Evolutionary conservation across 192 early-diverging fungal genomes (phyloP).

Genomic region (Backusella circina): DNA sequence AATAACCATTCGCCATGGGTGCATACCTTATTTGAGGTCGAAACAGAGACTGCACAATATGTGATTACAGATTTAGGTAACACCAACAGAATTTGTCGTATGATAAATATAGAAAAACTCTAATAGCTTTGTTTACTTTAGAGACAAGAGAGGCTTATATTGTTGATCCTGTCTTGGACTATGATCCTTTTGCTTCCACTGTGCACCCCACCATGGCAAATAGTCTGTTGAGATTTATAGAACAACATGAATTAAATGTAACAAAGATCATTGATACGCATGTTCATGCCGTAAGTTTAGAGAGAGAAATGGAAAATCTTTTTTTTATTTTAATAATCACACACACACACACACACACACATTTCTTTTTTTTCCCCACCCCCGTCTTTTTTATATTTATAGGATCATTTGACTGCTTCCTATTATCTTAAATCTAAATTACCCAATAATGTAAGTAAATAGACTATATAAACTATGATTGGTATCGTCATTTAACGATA

Average conservation of each 20-base stretch:
- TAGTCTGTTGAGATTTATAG: constrained; percentile 16
- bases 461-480: not conserved
- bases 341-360: too few relatives aligned
- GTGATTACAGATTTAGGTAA: constrained; percentile 31
- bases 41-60: constrained; percentile 32
- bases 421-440: constrained; percentile 22
- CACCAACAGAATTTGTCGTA: not conserved
- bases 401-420: constrained; percentile 35
- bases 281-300: constrained; percentile 29
- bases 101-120: not conserved
- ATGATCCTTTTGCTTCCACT: constrained; percentile 19
- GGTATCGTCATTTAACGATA: not conserved
- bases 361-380: constrained; percentile 3
- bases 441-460: constrained; percentile 9
- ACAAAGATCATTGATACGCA: constrained; percentile 33
- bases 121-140: not conserved
- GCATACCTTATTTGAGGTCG: constrained; percentile 23
- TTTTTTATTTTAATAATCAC: not conserved
- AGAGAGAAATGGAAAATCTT: not conserved
- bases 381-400: not conserved
- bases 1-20: constrained; percentile 35
- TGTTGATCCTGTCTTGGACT: constrained; percentile 29
- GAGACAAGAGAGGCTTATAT: constrained; percentile 27
- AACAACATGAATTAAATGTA: constrained; percentile 16
- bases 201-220: constrained; percentile 20